These are phyloP conservation scores for Penicillium pancosmium DNA, from an alignment of 495 filamentous ascomycete genomes.

Conservation along the genomic window DNA sequence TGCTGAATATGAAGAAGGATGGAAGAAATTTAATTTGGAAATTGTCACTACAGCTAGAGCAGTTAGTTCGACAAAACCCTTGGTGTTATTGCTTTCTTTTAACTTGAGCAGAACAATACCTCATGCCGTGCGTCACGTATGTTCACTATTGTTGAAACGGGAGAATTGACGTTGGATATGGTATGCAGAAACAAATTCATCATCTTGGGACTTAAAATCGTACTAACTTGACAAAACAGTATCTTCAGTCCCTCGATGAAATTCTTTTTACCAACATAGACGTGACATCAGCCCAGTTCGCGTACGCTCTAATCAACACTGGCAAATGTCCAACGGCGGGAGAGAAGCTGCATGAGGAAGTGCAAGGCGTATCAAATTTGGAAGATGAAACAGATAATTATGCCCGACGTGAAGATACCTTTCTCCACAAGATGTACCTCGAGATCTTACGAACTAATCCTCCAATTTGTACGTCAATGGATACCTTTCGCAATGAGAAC, in stretches of 20 bases:
- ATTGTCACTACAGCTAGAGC: neutral
- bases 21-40: neutral
- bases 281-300: neutral
- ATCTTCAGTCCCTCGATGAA: neutral
- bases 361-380: neutral
- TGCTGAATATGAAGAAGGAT: neutral
- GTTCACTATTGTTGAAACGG: neutral
- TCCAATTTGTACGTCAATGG: neutral
- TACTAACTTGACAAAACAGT: neutral
- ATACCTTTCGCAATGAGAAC: neutral
- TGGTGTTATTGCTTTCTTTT: neutral
- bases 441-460: neutral
- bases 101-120: neutral
- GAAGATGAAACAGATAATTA: neutral
- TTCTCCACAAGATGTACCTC: neutral
- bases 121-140: neutral
- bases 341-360: neutral
- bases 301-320: neutral
- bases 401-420: neutral
- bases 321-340: neutral
- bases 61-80: neutral
- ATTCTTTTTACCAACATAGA: neutral
- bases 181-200: neutral
- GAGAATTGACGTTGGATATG: neutral
- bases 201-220: neutral